Evolutionary conservation across 1,284 basidiomycete species (phyloP).

Genomic region (Filobasidium uniguttulatum): DNA sequence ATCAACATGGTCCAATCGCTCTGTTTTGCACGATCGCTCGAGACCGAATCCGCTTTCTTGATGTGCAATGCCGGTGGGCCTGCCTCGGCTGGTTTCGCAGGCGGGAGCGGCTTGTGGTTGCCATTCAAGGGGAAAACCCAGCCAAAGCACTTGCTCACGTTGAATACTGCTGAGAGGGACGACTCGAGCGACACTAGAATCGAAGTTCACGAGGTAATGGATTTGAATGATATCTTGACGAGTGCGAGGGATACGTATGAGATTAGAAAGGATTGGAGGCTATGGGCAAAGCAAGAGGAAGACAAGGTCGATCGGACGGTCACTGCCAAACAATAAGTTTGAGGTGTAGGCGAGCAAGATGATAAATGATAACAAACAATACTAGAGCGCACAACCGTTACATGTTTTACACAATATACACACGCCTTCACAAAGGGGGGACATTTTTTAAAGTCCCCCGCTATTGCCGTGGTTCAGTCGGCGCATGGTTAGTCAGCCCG

Average conservation of each 20-base stretch:
- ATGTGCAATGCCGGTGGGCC: slow-evolving; percentile 33
- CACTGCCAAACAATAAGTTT: too few species aligned
- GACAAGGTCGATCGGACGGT: too few species aligned
- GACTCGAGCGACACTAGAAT: background rate
- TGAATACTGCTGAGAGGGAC: slow-evolving; percentile 18
- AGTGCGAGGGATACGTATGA: slow-evolving; percentile 26
- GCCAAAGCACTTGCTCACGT: too few species aligned
- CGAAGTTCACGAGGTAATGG: slow-evolving; percentile 7
- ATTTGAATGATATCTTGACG: slow-evolving; percentile 21
- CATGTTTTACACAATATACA: too few species aligned
- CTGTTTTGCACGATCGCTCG: slow-evolving; percentile 25
- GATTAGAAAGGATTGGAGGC: slow-evolving; percentile 26
- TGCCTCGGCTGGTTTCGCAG: slow-evolving; percentile 26
- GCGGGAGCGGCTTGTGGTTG: slow-evolving; percentile 28
- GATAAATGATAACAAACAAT: too few species aligned
- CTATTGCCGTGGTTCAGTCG: too few species aligned
- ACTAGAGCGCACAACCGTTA: too few species aligned
- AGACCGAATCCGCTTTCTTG: slow-evolving; percentile 31
- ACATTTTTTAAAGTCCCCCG: too few species aligned
- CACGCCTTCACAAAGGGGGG: too few species aligned
- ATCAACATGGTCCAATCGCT: slow-evolving; percentile 22
- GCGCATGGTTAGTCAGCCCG: slow-evolving; percentile 8
- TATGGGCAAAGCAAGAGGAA: too few species aligned
- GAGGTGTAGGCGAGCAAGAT: too few species aligned
- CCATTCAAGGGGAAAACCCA: slow-evolving; percentile 26